A percentile compares a stretch with the other conserved stretches of the same genome.
Evolutionary conservation across 345 rosid genomes (phyloP).

Genomic region (Theobroma cacao): DNA sequence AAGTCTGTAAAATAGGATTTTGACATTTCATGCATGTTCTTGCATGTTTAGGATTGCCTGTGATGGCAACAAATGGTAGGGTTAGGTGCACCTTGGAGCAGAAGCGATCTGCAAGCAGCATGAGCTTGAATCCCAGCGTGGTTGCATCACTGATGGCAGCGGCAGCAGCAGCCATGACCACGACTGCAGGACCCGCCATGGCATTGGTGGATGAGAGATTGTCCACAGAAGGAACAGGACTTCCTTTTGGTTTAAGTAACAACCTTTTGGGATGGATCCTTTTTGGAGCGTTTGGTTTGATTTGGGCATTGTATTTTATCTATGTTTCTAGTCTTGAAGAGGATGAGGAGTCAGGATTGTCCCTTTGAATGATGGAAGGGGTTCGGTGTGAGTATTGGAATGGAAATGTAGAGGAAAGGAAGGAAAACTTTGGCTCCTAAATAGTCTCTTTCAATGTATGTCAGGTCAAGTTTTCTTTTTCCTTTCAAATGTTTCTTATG

Average conservation of each 20-base stretch:
- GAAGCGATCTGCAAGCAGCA: constrained; percentile 9
- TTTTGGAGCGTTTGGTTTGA: constrained; percentile 56
- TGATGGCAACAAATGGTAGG: constrained; percentile 30
- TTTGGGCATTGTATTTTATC: constrained; percentile 51
- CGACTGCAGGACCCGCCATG: constrained; percentile 37
- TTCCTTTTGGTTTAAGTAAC: constrained; percentile 71
- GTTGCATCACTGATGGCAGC: constrained; percentile 35
- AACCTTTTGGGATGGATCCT: constrained; percentile 67
- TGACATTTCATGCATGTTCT: neutral
- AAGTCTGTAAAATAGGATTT: neutral
- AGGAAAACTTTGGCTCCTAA: neutral
- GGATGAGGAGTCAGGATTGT: constrained; percentile 68
- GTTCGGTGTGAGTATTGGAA: neutral
- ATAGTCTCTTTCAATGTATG: neutral
- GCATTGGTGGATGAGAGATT: constrained; percentile 69
- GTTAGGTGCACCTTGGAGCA: constrained; percentile 37
- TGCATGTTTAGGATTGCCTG: constrained; percentile 37
- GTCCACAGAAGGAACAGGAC: constrained; percentile 66
- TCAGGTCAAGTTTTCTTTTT: neutral
- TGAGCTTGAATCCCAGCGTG: constrained; percentile 12
- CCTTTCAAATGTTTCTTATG: neutral
- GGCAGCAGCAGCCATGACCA: constrained; percentile 29
- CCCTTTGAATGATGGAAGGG: constrained; percentile 34
- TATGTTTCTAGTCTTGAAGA: constrained; percentile 57
- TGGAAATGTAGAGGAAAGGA: neutral